Evolutionary conservation across 2,329 filamentous ascomycete genomes (phyloP).

Genomic region (Paecilomyces niveus): DNA sequence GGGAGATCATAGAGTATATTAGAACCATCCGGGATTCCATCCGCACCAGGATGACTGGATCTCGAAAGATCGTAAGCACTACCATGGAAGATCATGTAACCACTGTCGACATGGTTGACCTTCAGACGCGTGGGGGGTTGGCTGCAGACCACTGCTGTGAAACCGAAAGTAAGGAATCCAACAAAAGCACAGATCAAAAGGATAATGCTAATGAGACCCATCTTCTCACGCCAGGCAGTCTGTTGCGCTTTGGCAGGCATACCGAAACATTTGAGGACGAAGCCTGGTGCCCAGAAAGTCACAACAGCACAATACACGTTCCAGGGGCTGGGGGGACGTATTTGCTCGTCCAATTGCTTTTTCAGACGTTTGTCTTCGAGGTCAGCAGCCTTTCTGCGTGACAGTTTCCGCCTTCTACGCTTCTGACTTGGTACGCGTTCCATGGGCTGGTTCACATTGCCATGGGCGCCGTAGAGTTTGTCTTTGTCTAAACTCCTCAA

Average conservation of each 20-base stretch:
- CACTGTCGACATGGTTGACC: conserved; percentile 70
- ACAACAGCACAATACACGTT: conserved; percentile 89
- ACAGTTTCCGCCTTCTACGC: conserved; percentile 53
- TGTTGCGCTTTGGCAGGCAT: conserved; percentile 80
- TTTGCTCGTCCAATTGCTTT: conserved; percentile 52
- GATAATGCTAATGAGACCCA: conserved; percentile 93
- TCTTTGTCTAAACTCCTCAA: conserved; percentile 37
- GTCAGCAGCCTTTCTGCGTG: conserved; percentile 51
- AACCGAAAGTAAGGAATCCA: conserved; percentile 94
- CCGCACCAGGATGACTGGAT: conserved; percentile 72
- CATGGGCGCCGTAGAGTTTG: conserved; percentile 26
- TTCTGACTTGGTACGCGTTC: conserved; percentile 31
- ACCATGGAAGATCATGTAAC: conserved; percentile 96
- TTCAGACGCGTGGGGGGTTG: conserved; percentile 64
- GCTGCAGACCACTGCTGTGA: conserved; percentile 81
- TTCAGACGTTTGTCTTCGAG: conserved; percentile 55
- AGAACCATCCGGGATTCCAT: conserved; percentile 64
- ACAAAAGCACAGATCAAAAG: conserved; percentile 79
- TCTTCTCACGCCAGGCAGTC: conserved; percentile 95
- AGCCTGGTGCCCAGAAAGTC: conserved; percentile 90
- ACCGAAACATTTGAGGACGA: conserved; percentile 76
- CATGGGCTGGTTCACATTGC: conserved; percentile 37
- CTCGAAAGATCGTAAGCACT: conserved; percentile 73
- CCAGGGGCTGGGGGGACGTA: conserved; percentile 81
- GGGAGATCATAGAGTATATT: conserved; percentile 87